Evolutionary conservation across 164 flowering plant genomes (phyloP).

Genomic region (Annona squamosa): DNA sequence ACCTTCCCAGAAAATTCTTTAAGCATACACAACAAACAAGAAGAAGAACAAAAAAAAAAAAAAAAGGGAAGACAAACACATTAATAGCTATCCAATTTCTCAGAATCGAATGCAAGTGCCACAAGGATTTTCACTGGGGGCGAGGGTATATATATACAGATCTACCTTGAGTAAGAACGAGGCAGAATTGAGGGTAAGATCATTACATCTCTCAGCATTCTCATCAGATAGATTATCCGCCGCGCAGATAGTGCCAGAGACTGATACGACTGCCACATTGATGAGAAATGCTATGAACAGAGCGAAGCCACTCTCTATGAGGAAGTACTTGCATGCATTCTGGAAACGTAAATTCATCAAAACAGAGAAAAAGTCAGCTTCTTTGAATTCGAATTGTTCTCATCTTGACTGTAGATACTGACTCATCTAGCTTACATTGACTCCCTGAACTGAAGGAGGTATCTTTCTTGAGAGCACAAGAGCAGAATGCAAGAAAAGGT

Average conservation of each 20-base stretch:
- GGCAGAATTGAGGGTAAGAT: conserved; percentile 66
- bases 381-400: neutral
- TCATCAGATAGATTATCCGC: conserved; percentile 29
- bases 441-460: conserved; percentile 57
- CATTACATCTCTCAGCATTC: conserved; percentile 28
- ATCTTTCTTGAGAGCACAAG: conserved; percentile 80
- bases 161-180: conserved; percentile 73
- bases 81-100: neutral
- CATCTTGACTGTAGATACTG: neutral
- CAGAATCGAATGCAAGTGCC: neutral
- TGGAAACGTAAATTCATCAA: conserved; percentile 13
- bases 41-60: neutral
- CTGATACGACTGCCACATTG: conserved; percentile 67
- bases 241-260: conserved; percentile 60
- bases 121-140: neutral
- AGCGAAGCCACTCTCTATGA: conserved; percentile 80
- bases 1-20: conserved; percentile 15
- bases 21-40: too few relatives aligned
- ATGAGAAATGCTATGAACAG: conserved; percentile 70
- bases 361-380: neutral
- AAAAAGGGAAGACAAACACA: neutral
- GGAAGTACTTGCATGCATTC: conserved; percentile 74
- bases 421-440: conserved; percentile 48
- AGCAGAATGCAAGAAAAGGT: conserved; percentile 88
- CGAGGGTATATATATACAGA: neutral